Evolutionary conservation across 495 filamentous ascomycete species (phyloP).

Genomic region (Aspergillus homomorphus): DNA sequence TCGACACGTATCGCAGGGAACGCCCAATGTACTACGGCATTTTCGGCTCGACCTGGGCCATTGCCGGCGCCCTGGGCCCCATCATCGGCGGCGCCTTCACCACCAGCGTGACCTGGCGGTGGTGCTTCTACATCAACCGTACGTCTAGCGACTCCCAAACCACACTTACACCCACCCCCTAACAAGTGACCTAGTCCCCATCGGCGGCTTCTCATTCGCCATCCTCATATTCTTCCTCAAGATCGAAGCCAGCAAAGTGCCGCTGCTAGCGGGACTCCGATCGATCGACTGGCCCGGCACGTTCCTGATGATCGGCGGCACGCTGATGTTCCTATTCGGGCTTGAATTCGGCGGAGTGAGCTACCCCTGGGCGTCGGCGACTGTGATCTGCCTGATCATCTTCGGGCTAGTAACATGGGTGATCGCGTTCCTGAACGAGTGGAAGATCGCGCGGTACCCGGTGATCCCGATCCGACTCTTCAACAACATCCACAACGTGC

Average conservation of each 20-base stretch:
- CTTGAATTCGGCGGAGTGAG: slow-evolving; percentile 74
- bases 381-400: slow-evolving; percentile 73
- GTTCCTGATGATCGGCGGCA: slow-evolving; percentile 67
- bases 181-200: slow-evolving; percentile 49
- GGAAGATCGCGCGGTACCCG: slow-evolving; percentile 69
- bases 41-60: slow-evolving; percentile 69
- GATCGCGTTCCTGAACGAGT: slow-evolving; percentile 66
- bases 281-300: slow-evolving; percentile 76
- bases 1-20: slow-evolving; percentile 37
- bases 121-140: slow-evolving; percentile 66
- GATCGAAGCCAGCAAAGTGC: slow-evolving; percentile 72
- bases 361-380: slow-evolving; percentile 72
- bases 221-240: slow-evolving; percentile 69
- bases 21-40: slow-evolving; percentile 62
- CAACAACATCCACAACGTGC: slow-evolving; percentile 54
- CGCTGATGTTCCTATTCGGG: slow-evolving; percentile 78
- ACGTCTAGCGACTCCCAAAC: slow-evolving; percentile 17
- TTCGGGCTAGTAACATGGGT: slow-evolving; percentile 64
- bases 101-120: slow-evolving; percentile 57
- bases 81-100: slow-evolving; percentile 77
- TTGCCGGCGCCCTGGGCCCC: slow-evolving; percentile 70
- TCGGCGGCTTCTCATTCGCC: slow-evolving; percentile 65
- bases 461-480: slow-evolving; percentile 75
- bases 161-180: slow-evolving; percentile 12
- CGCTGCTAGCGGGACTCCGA: slow-evolving; percentile 64